Base-by-base conservation (phyloP, 169 alveolate species). In the Cryptosporidium sp. region DNA sequence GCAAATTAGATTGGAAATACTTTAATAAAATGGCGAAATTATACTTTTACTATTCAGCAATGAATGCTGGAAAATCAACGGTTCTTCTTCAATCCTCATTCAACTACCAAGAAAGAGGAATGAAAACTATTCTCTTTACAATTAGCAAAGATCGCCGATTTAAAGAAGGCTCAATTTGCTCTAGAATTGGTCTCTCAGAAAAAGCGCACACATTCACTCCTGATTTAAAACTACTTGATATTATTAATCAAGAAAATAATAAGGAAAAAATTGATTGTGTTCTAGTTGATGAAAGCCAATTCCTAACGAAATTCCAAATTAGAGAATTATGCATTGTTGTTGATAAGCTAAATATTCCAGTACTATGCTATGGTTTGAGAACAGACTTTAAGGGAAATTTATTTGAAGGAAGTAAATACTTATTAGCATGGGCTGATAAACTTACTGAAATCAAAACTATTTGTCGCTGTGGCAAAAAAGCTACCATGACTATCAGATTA, bases 51-150 rank as follows among this genome's bases (percentile, higher is more conserved):
- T 80, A 80, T 21, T 80, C 89, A 26, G 89, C 89, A 80, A 80
- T 80, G 89, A 80, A 80, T 67, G 89, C 89, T 58, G 89, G 89
- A 16, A 80, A 80, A 44, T 62, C 89, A 8, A 80, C 89, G 1
- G 26, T 80, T n/a, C 75, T 80, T 26, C 51, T 80, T 9, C 89
- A 80, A 26, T 80, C 89, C 16, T 80, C 89, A 9, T 80, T 62
- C 75, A 80, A 80, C 52, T 80, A 80, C 21, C 23, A 39, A 44
- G 89, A 80, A 42, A 60, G 75, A 26, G 89, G 89, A 29, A 62
- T 80, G 89, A 80, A 39, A 23, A 80, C 89, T 18, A 5, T 80
- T 29, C 48, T 80, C 12, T 80, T 62, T 45, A 80, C 89, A 44
- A 18, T 45, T 21, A 18, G 14, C 14, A 62, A 29, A 16, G 89